Conservation (phyloP, 2,329 filamentous ascomycete species). For the Sodiomyces alkalinus region DNA sequence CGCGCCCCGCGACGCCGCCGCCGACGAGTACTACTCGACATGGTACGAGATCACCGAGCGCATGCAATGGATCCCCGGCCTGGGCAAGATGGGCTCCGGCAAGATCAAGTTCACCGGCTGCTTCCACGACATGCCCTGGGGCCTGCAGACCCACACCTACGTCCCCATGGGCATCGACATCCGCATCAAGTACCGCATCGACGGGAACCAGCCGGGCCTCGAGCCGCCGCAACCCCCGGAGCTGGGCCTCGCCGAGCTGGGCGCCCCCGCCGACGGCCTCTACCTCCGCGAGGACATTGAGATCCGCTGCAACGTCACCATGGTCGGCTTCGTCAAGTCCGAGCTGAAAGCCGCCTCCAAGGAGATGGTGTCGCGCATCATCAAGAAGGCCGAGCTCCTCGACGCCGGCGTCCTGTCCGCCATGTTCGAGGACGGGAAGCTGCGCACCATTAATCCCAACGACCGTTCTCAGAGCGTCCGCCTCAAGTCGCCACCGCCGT, state of each 20-base stretch:
- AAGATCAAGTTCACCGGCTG: conserved; percentile 56
- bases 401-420: conserved; percentile 50
- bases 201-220: conserved; percentile 50
- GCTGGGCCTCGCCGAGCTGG: conserved; percentile 41
- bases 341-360: conserved; percentile 52
- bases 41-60: conserved; percentile 61
- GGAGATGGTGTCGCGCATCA: conserved; percentile 51
- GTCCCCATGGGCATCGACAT: conserved; percentile 52
- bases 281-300: conserved; percentile 58
- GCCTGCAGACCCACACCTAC: conserved; percentile 57
- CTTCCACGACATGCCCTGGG: conserved; percentile 59
- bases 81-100: conserved; percentile 48
- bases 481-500: conserved; percentile 1
- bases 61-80: conserved; percentile 51
- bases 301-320: conserved; percentile 52
- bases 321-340: conserved; percentile 50
- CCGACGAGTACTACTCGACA: conserved; percentile 57
- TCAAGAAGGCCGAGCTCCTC: conserved; percentile 56
- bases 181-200: conserved; percentile 52
- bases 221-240: conserved; percentile 47
- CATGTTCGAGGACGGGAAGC: conserved; percentile 50
- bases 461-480: conserved; percentile 28
- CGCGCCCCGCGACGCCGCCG: conserved; percentile 49
- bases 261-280: conserved; percentile 46
- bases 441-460: conserved; percentile 43